Evolutionary conservation across 208 protist genomes (phyloP).

Genomic region (Leishmania mexicana): DNA sequence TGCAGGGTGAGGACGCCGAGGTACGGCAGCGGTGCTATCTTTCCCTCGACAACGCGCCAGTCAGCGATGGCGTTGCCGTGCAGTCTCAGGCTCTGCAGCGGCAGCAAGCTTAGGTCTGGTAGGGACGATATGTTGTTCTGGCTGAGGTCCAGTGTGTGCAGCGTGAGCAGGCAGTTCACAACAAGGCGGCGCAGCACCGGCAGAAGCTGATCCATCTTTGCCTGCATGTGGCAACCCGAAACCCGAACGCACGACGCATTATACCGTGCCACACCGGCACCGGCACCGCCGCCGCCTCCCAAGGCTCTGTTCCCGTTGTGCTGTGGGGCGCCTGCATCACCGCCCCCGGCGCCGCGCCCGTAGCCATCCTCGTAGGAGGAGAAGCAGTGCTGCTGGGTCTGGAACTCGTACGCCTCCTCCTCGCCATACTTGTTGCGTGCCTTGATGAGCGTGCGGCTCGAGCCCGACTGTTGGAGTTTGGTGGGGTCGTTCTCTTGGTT

Average conservation of each 20-base stretch:
- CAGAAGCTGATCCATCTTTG: conserved; percentile 55
- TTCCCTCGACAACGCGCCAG: conserved; percentile 68
- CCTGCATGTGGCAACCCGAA: conserved; percentile 56
- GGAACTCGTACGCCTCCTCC: conserved; percentile 91
- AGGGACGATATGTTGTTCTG: conserved; percentile 62
- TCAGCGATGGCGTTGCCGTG: conserved; percentile 81
- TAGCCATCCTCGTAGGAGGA: conserved; percentile 28
- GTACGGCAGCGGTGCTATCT: conserved; percentile 67
- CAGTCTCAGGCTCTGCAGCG: conserved; percentile 70
- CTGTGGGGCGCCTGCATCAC: background rate
- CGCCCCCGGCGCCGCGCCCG: conserved; percentile 5
- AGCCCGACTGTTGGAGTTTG: conserved; percentile 7
- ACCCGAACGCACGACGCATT: conserved; percentile 74
- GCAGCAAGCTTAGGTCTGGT: conserved; percentile 68
- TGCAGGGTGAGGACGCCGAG: conserved; percentile 69
- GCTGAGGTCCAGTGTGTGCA: conserved; percentile 83
- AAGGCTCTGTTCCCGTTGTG: background rate
- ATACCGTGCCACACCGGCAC: conserved; percentile 36
- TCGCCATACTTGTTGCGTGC: conserved; percentile 87
- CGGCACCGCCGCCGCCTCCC: background rate
- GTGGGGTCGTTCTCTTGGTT: conserved; percentile 73
- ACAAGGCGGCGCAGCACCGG: conserved; percentile 74
- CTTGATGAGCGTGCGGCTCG: conserved; percentile 73
- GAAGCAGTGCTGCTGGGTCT: conserved; percentile 41
- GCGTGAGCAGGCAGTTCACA: conserved; percentile 68